Conservation (phyloP, 2,329 filamentous ascomycete genomes). For the Xylariaceae sp. region DNA sequence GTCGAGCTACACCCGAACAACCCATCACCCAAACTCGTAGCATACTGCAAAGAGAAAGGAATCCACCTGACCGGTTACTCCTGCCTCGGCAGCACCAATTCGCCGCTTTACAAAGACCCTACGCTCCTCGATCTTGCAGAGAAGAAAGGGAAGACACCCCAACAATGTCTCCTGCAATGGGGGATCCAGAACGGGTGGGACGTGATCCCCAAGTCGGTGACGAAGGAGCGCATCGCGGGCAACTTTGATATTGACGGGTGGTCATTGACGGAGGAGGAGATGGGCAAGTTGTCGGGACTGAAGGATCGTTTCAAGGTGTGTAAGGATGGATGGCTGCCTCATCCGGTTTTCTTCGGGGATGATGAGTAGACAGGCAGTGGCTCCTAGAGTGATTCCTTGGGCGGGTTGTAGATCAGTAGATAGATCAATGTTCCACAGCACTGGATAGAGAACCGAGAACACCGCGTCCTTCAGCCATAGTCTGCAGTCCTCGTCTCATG, state of each 20-base stretch:
- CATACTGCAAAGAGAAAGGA: conserved; percentile 67
- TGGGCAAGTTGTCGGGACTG: conserved; percentile 63
- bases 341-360: conserved; percentile 80
- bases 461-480: neutral
- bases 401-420: conserved; percentile 3
- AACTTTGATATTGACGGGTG: conserved; percentile 76
- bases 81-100: conserved; percentile 68
- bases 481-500: neutral
- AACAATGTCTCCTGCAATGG: conserved; percentile 78
- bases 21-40: conserved; percentile 74
- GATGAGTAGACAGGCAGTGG: conserved; percentile 55
- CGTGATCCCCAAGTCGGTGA: conserved; percentile 84
- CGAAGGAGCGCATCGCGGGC: conserved; percentile 64
- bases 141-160: conserved; percentile 62
- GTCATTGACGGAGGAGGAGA: conserved; percentile 68
- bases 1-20: conserved; percentile 78
- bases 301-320: conserved; percentile 81
- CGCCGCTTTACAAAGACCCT: conserved; percentile 63
- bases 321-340: conserved; percentile 66
- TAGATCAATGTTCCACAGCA: neutral
- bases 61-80: conserved; percentile 75
- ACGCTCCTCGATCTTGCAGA: conserved; percentile 60
- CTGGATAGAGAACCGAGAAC: neutral
- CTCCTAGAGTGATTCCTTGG: neutral
- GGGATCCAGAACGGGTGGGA: conserved; percentile 76